Percentiles rank a stretch among this genome's conserved stretches.
These are phyloP conservation scores for Thymus mandschuricus DNA, from an alignment of 257 asterid genomes.

Conservation along the genomic window DNA sequence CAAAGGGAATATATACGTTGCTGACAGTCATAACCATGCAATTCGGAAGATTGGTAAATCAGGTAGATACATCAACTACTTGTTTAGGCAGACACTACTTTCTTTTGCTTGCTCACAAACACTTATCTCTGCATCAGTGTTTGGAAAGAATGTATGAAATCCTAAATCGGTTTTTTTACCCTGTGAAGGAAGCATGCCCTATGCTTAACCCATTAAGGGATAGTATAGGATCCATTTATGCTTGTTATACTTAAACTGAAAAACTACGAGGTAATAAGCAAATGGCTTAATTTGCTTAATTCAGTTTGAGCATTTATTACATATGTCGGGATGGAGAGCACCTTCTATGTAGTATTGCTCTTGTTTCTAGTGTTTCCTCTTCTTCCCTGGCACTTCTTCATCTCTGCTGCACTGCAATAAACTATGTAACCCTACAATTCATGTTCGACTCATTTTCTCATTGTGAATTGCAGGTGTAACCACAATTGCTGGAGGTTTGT, in stretches of 20 bases:
- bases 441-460: slow-evolving; percentile 19
- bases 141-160: neutral
- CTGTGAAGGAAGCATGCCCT: neutral
- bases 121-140: slow-evolving; percentile 1
- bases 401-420: neutral
- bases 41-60: slow-evolving; percentile 75
- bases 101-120: neutral
- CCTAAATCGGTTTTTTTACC: neutral
- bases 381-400: neutral
- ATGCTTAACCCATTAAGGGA: neutral
- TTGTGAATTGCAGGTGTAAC: slow-evolving; percentile 62
- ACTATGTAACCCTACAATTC: neutral
- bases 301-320: neutral
- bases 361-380: slow-evolving; percentile 8
- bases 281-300: neutral
- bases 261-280: neutral
- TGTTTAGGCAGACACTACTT: neutral
- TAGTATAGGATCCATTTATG: neutral
- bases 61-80: slow-evolving; percentile 42
- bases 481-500: slow-evolving; percentile 88
- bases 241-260: neutral
- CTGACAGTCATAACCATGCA: slow-evolving; percentile 61
- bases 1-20: slow-evolving; percentile 77
- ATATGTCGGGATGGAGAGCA: slow-evolving; percentile 13
- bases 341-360: neutral